Conservation (phyloP, 371 early-diverging fungal genomes). For the Zopfochytrium polystomum region DNA sequence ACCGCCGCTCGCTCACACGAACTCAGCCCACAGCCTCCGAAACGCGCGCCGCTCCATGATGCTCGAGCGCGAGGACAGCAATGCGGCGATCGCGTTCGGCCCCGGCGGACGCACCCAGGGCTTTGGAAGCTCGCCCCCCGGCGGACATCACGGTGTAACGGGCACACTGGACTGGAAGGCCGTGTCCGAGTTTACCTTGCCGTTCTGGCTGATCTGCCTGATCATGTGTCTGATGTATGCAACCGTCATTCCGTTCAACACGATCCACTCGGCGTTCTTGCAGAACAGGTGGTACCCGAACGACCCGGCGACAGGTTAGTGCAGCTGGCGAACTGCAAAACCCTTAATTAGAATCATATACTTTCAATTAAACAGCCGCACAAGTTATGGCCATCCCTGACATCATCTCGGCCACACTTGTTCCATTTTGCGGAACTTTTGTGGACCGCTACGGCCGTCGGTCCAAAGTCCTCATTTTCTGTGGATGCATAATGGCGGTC, state of each 20-base stretch:
- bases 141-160: constrained; percentile 1
- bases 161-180: constrained; percentile 4
- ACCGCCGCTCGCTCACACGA: background rate
- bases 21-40: background rate
- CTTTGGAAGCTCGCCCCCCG: background rate
- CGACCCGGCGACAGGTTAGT: constrained; percentile 43
- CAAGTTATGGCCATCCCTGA: constrained; percentile 58
- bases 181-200: constrained; percentile 37
- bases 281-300: constrained; percentile 51
- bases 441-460: constrained; percentile 53
- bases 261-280: constrained; percentile 58
- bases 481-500: constrained; percentile 44
- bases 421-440: constrained; percentile 48
- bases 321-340: background rate
- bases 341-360: background rate
- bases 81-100: background rate
- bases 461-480: constrained; percentile 39
- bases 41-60: no score
- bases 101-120: background rate
- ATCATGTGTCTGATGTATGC: constrained; percentile 53
- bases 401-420: constrained; percentile 50
- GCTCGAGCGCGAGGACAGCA: constrained; percentile 4
- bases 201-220: constrained; percentile 49
- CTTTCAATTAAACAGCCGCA: constrained; percentile 36
- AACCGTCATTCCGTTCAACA: constrained; percentile 60